Evolutionary conservation across 2,329 filamentous ascomycete species (phyloP).

Genomic region (Juglanconis juglandina): DNA sequence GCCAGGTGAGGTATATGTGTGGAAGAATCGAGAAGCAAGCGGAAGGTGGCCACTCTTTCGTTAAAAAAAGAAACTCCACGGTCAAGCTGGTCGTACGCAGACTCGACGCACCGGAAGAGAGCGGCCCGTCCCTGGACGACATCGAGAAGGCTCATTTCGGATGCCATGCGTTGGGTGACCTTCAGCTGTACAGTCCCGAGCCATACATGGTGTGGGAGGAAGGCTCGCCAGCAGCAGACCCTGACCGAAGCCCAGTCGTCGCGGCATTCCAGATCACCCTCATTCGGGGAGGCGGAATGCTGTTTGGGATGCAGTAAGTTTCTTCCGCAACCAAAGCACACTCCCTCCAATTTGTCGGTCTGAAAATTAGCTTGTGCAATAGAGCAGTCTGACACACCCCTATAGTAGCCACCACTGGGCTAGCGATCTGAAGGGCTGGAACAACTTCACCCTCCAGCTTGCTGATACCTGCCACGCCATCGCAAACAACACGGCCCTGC

Average conservation of each 20-base stretch:
- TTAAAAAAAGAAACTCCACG: constrained; percentile 27
- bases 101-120: constrained; percentile 32
- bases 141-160: constrained; percentile 35
- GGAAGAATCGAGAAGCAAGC: constrained; percentile 38
- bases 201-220: constrained; percentile 29
- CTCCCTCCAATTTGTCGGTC: constrained; percentile 28
- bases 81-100: constrained; percentile 34
- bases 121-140: constrained; percentile 36
- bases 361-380: constrained; percentile 19
- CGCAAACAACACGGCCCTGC: constrained; percentile 24
- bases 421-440: constrained; percentile 42
- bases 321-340: constrained; percentile 29
- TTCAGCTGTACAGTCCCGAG: constrained; percentile 31
- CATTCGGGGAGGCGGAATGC: not conserved
- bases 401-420: constrained; percentile 38
- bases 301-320: not conserved
- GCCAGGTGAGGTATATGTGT: constrained; percentile 30
- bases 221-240: constrained; percentile 31
- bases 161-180: constrained; percentile 30
- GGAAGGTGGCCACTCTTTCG: constrained; percentile 30
- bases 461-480: constrained; percentile 36
- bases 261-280: constrained; percentile 29
- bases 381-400: constrained; percentile 39
- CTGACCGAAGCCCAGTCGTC: constrained; percentile 29
- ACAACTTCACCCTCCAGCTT: constrained; percentile 34